phyloP scores from a whole-genome alignment of 495 filamentous ascomycete genomes.

The Aspergillus panamensis region DNA sequence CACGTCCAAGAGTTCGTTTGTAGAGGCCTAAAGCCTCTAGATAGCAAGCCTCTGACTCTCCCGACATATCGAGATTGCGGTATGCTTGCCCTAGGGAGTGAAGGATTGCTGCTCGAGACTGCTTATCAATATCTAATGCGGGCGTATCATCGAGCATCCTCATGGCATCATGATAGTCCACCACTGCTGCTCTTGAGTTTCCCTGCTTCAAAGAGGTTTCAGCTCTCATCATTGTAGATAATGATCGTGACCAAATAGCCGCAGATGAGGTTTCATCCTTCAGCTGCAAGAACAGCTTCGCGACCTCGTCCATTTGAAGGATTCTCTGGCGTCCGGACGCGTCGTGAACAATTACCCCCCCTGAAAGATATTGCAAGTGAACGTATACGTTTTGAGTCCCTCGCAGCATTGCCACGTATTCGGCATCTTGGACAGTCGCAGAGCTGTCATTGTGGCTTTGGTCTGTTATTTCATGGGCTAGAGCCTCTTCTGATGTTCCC shows the following conservation, averaged over 20 bases:
- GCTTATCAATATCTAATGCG: constrained; percentile 25
- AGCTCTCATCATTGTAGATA: constrained; percentile 19
- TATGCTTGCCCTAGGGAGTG: constrained; percentile 30
- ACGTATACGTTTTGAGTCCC: constrained; percentile 25
- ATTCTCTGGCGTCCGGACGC: constrained; percentile 29
- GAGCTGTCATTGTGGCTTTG: constrained; percentile 11
- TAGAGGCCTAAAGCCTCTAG: constrained; percentile 28
- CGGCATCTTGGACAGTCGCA: constrained; percentile 18
- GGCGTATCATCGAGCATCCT: constrained; percentile 23
- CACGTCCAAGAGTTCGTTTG: constrained; percentile 28
- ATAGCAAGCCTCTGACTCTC: constrained; percentile 29
- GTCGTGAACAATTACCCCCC: constrained; percentile 29
- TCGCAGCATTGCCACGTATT: constrained; percentile 22
- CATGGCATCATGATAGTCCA: constrained; percentile 27
- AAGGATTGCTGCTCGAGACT: constrained; percentile 25
- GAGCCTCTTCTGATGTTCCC: constrained; percentile 12
- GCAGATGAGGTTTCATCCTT: constrained; percentile 22
- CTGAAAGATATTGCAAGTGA: constrained; percentile 27
- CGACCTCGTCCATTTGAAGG: constrained; percentile 30
- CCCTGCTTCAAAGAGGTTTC: constrained; percentile 24
- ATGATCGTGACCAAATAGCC: constrained; percentile 17
- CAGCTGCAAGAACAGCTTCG: constrained; percentile 25
- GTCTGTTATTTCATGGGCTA: background rate
- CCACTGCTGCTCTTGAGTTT: constrained; percentile 22
- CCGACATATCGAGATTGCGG: constrained; percentile 22